phyloP scores from a whole-genome alignment of 2,329 filamentous ascomycete species.

The Pseudogymnoascus pannorum region DNA sequence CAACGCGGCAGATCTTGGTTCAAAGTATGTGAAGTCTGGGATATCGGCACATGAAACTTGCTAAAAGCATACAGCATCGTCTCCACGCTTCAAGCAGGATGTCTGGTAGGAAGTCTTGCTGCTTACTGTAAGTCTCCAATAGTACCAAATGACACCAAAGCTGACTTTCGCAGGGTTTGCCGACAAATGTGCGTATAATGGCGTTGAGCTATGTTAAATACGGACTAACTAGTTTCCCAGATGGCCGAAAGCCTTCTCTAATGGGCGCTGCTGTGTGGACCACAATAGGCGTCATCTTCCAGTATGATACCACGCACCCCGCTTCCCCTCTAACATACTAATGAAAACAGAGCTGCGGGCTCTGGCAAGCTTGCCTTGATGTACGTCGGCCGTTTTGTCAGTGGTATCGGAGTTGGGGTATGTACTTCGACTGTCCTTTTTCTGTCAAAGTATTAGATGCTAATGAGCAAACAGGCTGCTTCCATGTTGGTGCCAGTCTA shows the following conservation, averaged over 20 bases:
- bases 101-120: conserved; percentile 56
- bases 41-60: not conserved
- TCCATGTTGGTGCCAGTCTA: conserved; percentile 37
- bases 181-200: conserved; percentile 24
- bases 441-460: conserved; percentile 47
- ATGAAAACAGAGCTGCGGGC: conserved; percentile 35
- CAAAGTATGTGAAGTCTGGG: not conserved
- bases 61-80: conserved; percentile 40
- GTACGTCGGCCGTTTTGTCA: conserved; percentile 55
- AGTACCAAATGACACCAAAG: not conserved
- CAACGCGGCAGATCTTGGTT: not conserved
- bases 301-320: conserved; percentile 30
- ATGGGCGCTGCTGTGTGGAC: conserved; percentile 50
- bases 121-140: conserved; percentile 25
- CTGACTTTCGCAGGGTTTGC: conserved; percentile 21
- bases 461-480: conserved; percentile 39
- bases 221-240: not conserved
- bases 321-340: not conserved
- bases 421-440: conserved; percentile 29
- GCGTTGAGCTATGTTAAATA: not conserved
- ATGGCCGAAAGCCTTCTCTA: conserved; percentile 33
- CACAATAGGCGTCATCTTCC: conserved; percentile 55
- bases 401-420: conserved; percentile 36
- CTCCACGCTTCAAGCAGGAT: conserved; percentile 63
- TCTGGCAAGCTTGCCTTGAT: conserved; percentile 53